Percentiles rank a stretch among this genome's conserved stretches.
phyloP scores from a whole-genome alignment of 2,329 filamentous ascomycete genomes.

The Colletotrichum plurivorum region DNA sequence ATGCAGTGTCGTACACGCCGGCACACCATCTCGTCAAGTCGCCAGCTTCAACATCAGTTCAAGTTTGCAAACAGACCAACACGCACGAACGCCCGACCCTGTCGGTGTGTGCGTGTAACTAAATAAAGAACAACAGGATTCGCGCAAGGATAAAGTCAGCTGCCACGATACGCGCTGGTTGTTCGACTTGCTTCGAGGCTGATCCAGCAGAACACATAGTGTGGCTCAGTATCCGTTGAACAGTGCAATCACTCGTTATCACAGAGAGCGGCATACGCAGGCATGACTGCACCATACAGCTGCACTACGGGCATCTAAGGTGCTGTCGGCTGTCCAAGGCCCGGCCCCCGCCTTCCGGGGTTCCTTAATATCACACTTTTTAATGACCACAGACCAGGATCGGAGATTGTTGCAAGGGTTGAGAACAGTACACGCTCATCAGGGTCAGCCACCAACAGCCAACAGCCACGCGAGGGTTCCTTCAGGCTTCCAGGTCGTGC shows the following conservation, averaged over 20 bases:
- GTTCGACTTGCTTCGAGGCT: too few species aligned
- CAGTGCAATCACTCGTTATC: too few species aligned
- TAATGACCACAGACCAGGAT: constrained; percentile 35
- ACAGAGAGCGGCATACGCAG: too few species aligned
- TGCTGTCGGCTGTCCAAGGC: constrained; percentile 5
- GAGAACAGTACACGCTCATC: constrained; percentile 5
- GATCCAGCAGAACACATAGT: too few species aligned
- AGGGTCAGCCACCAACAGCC: constrained; percentile 3
- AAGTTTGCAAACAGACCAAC: too few species aligned
- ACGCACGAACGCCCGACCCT: too few species aligned
- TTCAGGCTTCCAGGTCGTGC: too few species aligned
- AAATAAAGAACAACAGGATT: constrained; percentile 4
- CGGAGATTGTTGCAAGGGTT: constrained; percentile 32
- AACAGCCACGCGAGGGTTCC: constrained; percentile 13
- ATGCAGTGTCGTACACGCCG: background rate
- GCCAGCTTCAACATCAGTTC: background rate
- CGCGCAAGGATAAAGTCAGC: background rate
- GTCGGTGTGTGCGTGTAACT: constrained; percentile 3
- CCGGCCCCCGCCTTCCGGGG: constrained; percentile 8
- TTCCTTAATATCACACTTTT: constrained; percentile 30
- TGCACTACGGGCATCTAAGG: background rate
- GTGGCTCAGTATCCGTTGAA: too few species aligned
- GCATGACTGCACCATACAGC: too few species aligned
- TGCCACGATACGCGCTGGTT: background rate
- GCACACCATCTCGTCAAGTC: background rate